Percentiles rank a stretch among this genome's conserved stretches.
phyloP scores from a whole-genome alignment of 306 rosid species.

The Gastrolobium bilobum region DNA sequence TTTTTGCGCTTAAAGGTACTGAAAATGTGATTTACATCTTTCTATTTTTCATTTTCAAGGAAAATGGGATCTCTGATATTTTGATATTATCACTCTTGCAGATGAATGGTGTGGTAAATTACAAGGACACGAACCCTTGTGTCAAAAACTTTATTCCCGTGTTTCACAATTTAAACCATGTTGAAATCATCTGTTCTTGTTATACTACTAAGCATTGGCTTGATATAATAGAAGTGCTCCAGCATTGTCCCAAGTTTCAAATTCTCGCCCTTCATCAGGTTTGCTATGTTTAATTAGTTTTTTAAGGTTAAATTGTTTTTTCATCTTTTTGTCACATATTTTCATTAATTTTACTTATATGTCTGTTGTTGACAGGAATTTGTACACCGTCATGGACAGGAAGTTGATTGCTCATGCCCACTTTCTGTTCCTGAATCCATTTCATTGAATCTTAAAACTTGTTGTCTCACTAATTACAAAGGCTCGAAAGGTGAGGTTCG shows the following conservation, averaged over 20 bases:
- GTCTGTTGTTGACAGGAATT: too few species aligned
- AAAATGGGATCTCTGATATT: too few species aligned
- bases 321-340: background rate
- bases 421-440: background rate
- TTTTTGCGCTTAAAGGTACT: too few species aligned
- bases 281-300: background rate
- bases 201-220: background rate
- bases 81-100: too few species aligned
- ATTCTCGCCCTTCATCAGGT: slow-evolving; percentile 9
- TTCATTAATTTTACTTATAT: background rate
- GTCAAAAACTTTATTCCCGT: background rate
- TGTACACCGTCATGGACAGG: background rate
- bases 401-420: background rate
- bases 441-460: background rate
- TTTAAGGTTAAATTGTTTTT: background rate
- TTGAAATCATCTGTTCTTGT: background rate
- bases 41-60: too few species aligned
- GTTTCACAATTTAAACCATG: background rate
- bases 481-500: background rate
- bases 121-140: too few species aligned
- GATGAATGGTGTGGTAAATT: too few species aligned
- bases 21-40: too few species aligned
- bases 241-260: slow-evolving; percentile 11
- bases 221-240: background rate
- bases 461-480: background rate